Conservation (phyloP, 2,329 filamentous ascomycete genomes). For the Xylariaceae sp. region DNA sequence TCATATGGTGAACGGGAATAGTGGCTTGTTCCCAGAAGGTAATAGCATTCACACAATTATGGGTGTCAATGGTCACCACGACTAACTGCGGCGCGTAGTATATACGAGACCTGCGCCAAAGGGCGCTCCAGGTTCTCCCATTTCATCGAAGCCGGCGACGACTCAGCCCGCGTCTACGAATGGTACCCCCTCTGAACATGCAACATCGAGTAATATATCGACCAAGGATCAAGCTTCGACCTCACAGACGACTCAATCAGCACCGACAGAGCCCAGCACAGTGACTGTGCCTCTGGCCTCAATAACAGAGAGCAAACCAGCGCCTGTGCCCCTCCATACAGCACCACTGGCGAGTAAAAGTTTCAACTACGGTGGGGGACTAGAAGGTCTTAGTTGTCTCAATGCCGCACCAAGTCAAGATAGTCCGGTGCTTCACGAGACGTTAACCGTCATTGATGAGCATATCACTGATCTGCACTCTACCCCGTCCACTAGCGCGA, state of each 20-base stretch:
- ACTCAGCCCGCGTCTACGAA: constrained; percentile 22
- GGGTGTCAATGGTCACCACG: neutral
- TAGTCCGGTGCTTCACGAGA: constrained; percentile 78
- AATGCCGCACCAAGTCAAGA: constrained; percentile 45
- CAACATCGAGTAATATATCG: constrained; percentile 21
- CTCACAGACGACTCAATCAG: constrained; percentile 12
- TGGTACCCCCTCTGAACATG: constrained; percentile 15
- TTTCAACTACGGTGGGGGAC: constrained; percentile 29
- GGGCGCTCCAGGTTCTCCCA: constrained; percentile 22
- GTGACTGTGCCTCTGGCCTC: constrained; percentile 39
- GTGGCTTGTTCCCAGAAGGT: constrained; percentile 82
- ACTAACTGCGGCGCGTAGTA: constrained; percentile 35
- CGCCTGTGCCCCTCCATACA: constrained; percentile 18
- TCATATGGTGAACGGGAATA: constrained; percentile 69
- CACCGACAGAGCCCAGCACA: constrained; percentile 25
- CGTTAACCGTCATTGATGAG: constrained; percentile 92
- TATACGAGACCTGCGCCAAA: constrained; percentile 59
- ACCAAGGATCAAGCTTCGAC: constrained; percentile 21
- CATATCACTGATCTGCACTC: constrained; percentile 83
- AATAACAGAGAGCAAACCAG: constrained; percentile 30
- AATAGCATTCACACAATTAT: constrained; percentile 11
- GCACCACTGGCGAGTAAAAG: constrained; percentile 23
- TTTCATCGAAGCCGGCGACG: constrained; percentile 25
- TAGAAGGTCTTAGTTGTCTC: constrained; percentile 36
- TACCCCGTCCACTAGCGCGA: constrained; percentile 45